phyloP scores from a whole-genome alignment of 441 rosid genomes.

The Eutrema salsugineum region DNA sequence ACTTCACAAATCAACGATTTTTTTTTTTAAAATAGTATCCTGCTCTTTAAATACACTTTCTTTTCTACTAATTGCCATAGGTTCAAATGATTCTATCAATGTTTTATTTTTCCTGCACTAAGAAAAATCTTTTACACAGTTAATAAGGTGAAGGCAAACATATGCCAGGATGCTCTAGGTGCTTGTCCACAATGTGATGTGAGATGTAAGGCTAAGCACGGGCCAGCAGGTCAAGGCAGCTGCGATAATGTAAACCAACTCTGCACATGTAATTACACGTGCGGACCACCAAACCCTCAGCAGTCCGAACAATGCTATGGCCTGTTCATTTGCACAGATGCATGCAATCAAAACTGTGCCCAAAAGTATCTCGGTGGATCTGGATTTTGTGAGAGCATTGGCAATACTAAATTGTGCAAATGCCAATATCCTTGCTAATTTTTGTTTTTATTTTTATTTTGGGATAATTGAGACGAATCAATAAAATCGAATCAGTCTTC shows the following conservation, averaged over 20 bases:
- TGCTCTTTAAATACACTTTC: neutral
- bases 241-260: neutral
- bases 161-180: neutral
- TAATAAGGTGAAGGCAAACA: neutral
- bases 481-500: neutral
- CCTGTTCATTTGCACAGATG: neutral
- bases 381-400: slow-evolving; percentile 14
- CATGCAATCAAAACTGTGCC: slow-evolving; percentile 11
- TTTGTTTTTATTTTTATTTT: neutral
- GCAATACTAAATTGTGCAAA: neutral
- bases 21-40: neutral
- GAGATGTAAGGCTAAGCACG: slow-evolving; percentile 3
- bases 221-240: neutral
- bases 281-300: neutral
- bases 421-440: slow-evolving; percentile 8
- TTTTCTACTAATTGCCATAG: neutral
- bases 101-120: neutral
- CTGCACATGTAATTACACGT: neutral
- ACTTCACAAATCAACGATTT: neutral
- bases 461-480: neutral
- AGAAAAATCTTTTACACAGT: neutral
- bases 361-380: neutral
- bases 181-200: neutral
- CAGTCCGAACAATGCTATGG: neutral
- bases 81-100: neutral